These are phyloP conservation scores for Lolium perenne DNA, from an alignment of 176 grass and related monocot genomes.

Conservation along the genomic window DNA sequence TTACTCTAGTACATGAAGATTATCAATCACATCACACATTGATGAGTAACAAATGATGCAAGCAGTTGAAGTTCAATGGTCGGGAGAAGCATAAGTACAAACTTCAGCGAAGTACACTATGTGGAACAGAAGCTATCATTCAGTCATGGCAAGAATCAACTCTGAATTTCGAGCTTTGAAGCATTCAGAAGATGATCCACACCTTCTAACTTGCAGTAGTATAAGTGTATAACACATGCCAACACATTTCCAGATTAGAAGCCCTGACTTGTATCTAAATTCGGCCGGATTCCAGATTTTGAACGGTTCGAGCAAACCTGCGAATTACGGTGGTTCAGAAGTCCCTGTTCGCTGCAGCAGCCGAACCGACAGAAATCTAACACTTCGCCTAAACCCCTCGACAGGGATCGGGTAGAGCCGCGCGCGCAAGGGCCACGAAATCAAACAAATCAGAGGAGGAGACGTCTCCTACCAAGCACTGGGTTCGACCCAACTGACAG, in stretches of 20 bases:
- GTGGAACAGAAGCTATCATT: too few species aligned
- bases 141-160: background rate
- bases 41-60: background rate
- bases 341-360: background rate
- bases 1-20: constrained; percentile 12
- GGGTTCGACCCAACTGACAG: background rate
- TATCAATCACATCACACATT: background rate
- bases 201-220: constrained; percentile 3
- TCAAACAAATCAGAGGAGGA: background rate
- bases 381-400: constrained; percentile 9
- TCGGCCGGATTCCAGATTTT: background rate
- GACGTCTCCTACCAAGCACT: constrained; percentile 27
- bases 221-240: background rate
- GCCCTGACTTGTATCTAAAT: background rate
- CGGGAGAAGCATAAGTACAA: background rate
- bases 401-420: background rate
- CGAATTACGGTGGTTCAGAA: background rate
- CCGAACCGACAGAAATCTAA: background rate
- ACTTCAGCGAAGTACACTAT: background rate
- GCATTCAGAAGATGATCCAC: background rate
- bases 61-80: constrained; percentile 4
- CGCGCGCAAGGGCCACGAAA: constrained; percentile 4
- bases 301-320: too few species aligned
- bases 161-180: background rate
- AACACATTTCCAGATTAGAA: background rate